Base-by-base conservation (phyloP, 2,329 filamentous ascomycete genomes). In the Scedosporium boydii region DNA sequence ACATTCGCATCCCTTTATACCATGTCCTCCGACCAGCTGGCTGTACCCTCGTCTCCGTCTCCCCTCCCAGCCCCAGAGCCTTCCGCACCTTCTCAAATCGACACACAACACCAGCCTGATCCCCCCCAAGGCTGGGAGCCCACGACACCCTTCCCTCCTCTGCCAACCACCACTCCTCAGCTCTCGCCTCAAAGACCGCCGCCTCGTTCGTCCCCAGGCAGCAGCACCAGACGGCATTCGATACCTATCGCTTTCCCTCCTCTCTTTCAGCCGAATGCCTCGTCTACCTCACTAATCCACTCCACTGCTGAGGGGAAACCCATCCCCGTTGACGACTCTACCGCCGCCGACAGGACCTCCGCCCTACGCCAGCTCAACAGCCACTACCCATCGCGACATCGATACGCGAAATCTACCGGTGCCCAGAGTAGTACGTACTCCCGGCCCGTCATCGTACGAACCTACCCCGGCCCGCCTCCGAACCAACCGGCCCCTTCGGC, bases 401-500 rank as follows among this genome's bases (percentile, higher is more conserved):
- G 78, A 65, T 84, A 82, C 75, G 75, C 81, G 64, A 82, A 84
- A 70, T 82, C 82, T 26, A 79, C 80, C 12, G 80, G 81, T 10
- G 78, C 83, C 18, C 77, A 81, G 68, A 84, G 75, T 72, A 83
- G 77, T 66, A 86, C 83, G 46, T 86, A 84, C 68, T 86, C 82
- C 3, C 83, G 87, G 65, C 85, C 85, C n/a, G 83, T 87, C 63
- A 82, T 87, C 46, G 85, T 87, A 26, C 80, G 84, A 63, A 87
- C 84, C 58, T 87, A 87, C 69, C 84, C 82, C 53, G 80, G 82
- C 1, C 78, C 75, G 10, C 74, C 68, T 26, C 68, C 72, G 14
- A 29, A 51, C 12, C 23, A 55, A 12, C 59, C 58, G 1, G 21
- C 58, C 58, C n/a, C 58, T 23, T 48, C 51, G 7, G 51, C 51